phyloP scores from a whole-genome alignment of 441 rosid genomes.

The Arabidopsis hybrid region DNA sequence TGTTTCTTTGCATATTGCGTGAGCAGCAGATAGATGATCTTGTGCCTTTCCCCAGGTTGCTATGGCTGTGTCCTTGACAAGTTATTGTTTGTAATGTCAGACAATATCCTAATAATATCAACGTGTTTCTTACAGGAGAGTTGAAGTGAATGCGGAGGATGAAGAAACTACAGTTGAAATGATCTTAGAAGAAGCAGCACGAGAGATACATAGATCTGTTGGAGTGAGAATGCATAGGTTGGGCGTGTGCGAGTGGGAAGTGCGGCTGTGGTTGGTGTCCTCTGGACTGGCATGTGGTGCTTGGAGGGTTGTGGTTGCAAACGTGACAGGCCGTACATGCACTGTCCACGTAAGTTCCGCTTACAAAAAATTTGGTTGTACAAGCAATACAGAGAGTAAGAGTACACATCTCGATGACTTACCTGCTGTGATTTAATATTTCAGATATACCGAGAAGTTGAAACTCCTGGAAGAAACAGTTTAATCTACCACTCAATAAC shows the following conservation, averaged over 20 bases:
- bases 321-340: constrained; percentile 97
- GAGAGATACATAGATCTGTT: constrained; percentile 74
- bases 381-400: constrained; percentile 5
- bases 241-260: constrained; percentile 99
- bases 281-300: constrained; percentile 92
- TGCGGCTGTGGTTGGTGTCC: constrained; percentile 92
- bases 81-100: constrained; percentile 25
- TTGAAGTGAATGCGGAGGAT: constrained; percentile 70
- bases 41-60: constrained; percentile 85
- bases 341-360: constrained; percentile 79
- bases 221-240: constrained; percentile 96
- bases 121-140: constrained; percentile 67
- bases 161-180: constrained; percentile 79
- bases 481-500: constrained; percentile 78
- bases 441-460: constrained; percentile 95
- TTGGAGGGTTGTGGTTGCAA: constrained; percentile 92
- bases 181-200: constrained; percentile 80
- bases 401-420: constrained; percentile 24
- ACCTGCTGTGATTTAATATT: constrained; percentile 39
- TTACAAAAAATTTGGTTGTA: not conserved
- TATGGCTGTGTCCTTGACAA: constrained; percentile 32
- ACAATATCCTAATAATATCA: constrained; percentile 40
- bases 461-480: constrained; percentile 61
- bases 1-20: constrained; percentile 92
- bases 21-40: constrained; percentile 95